A percentile compares a stretch with the other conserved stretches of the same genome.
Evolutionary conservation across 2,329 filamentous ascomycete species (phyloP).

Genomic region (Alternaria gansuensis): DNA sequence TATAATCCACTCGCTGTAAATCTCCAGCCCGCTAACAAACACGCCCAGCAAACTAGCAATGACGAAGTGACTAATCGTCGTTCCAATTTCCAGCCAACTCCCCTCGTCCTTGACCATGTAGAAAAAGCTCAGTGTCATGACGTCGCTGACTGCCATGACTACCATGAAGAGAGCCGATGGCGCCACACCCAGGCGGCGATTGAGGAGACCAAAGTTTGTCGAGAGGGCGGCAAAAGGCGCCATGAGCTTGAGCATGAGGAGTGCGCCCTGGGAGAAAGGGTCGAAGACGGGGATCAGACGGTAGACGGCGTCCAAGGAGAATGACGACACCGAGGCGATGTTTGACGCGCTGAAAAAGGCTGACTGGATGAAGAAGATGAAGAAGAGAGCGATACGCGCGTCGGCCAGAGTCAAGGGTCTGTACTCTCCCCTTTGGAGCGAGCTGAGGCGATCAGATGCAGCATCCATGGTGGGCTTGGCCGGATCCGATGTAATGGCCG

Average conservation of each 20-base stretch:
- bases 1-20: constrained; percentile 83
- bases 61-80: constrained; percentile 92
- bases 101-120: constrained; percentile 97
- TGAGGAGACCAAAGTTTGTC: constrained; percentile 92
- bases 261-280: constrained; percentile 87
- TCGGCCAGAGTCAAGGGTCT: constrained; percentile 83
- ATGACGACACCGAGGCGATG: constrained; percentile 90
- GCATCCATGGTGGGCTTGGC: constrained; percentile 53
- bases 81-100: constrained; percentile 96
- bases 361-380: constrained; percentile 92
- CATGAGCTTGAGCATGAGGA: constrained; percentile 88
- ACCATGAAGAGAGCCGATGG: constrained; percentile 89
- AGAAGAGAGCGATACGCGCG: constrained; percentile 88
- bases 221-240: constrained; percentile 93
- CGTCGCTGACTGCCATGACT: constrained; percentile 87
- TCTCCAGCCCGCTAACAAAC: constrained; percentile 88
- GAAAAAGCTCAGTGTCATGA: constrained; percentile 95
- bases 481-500: constrained; percentile 36
- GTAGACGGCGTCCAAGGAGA: constrained; percentile 88
- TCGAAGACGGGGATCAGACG: constrained; percentile 91
- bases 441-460: constrained; percentile 44
- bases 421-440: constrained; percentile 55
- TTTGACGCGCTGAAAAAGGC: constrained; percentile 98
- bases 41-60: constrained; percentile 90
- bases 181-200: constrained; percentile 81